Percentiles rank a stretch among this genome's conserved stretches.
These are phyloP conservation scores for Lindgomyces ingoldianus DNA, from an alignment of 495 filamentous ascomycete genomes.

Conservation along the genomic window DNA sequence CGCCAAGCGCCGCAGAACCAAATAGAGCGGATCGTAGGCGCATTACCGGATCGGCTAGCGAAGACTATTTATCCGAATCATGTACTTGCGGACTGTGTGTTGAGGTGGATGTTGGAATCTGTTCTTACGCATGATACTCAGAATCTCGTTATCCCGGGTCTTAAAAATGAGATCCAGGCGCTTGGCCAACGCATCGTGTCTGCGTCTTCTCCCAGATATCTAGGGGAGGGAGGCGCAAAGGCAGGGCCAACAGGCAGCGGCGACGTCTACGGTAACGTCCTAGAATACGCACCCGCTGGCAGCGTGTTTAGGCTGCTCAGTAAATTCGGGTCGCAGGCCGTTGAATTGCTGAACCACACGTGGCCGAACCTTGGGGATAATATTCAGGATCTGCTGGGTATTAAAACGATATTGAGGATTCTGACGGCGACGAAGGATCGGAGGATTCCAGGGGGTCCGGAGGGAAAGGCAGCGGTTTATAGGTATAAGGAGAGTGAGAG, in stretches of 20 bases:
- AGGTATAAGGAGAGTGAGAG: constrained; percentile 8
- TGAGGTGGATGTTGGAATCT: constrained; percentile 27
- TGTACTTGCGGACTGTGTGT: constrained; percentile 13
- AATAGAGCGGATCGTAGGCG: constrained; percentile 15
- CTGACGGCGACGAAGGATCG: constrained; percentile 28
- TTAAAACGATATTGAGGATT: constrained; percentile 20
- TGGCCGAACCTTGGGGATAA: constrained; percentile 25
- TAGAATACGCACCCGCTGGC: constrained; percentile 17
- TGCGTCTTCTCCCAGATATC: too few relatives aligned
- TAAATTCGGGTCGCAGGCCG: constrained; percentile 2
- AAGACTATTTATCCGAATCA: constrained; percentile 29
- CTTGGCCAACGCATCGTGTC: too few relatives aligned
- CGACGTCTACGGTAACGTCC: constrained; percentile 26
- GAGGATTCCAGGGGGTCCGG: constrained; percentile 11
- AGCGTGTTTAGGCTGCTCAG: constrained; percentile 3
- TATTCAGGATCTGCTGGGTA: constrained; percentile 22
- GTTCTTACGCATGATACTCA: neutral
- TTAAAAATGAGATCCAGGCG: neutral
- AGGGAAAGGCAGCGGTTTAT: constrained; percentile 16
- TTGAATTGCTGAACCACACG: constrained; percentile 11
- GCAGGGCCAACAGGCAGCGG: constrained; percentile 31
- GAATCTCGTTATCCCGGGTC: neutral
- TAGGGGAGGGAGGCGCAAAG: too few relatives aligned
- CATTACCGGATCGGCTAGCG: constrained; percentile 5
- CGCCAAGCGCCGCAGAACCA: constrained; percentile 13